Evolutionary conservation across 345 rosid species (phyloP).

Genomic region (Eucalyptus sp.): DNA sequence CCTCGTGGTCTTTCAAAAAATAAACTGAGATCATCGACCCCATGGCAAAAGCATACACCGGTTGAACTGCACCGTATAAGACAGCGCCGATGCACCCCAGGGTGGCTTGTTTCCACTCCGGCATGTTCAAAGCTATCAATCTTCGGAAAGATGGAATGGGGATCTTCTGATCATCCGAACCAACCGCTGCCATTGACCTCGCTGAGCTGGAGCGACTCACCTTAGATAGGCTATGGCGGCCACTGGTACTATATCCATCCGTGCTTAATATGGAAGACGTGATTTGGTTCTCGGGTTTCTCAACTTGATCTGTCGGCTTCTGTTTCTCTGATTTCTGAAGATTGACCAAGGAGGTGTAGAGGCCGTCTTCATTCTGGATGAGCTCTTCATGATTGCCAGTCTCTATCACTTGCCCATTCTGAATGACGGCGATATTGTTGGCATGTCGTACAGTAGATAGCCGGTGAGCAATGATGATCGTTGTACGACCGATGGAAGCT

Average conservation of each 20-base stretch:
- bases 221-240: conserved; percentile 34
- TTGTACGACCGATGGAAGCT: conserved; percentile 59
- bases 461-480: conserved; percentile 64
- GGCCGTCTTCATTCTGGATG: conserved; percentile 25
- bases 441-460: conserved; percentile 65
- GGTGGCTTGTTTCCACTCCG: conserved; percentile 60
- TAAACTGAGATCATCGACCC: conserved; percentile 48
- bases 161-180: conserved; percentile 1
- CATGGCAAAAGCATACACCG: conserved; percentile 30
- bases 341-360: conserved; percentile 38
- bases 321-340: conserved; percentile 35
- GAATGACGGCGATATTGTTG: conserved; percentile 39
- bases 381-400: conserved; percentile 51
- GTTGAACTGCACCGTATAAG: conserved; percentile 55
- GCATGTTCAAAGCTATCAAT: conserved; percentile 40
- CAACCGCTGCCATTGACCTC: conserved; percentile 4
- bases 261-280: conserved; percentile 9
- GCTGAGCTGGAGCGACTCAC: conserved; percentile 48
- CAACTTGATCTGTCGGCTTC: neutral
- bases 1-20: conserved; percentile 27
- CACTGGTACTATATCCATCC: conserved; percentile 11
- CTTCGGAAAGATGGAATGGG: conserved; percentile 40
- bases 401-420: conserved; percentile 34
- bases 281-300: neutral
- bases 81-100: conserved; percentile 40